Base-by-base conservation (phyloP, 257 asterid species). In the Nicotiana sylvestris region DNA sequence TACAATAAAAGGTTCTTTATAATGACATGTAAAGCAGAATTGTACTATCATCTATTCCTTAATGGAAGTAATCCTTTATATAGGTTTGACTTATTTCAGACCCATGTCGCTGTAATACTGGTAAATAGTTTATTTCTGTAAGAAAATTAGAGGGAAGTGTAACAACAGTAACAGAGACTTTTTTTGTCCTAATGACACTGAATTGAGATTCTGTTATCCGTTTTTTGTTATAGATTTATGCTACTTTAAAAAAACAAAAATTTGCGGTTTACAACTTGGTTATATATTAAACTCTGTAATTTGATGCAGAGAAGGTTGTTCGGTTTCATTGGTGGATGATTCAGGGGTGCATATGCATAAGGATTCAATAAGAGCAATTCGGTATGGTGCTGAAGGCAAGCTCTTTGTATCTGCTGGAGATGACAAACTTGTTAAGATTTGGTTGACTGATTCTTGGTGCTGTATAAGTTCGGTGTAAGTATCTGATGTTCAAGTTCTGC, bases 401-500 rank as follows among this genome's bases (percentile, higher is more conserved):
- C 88, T 93, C 29, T 90, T 94, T 85, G 96, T 89, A 25, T 93
- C 99, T 11, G 98, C 96, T 53, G 98, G 99, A 56, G 99, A 94
- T 84, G 99, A 94, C 83, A 96, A 96, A 89, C 91, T 92, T 32
- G 97, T 94, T 51, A 94, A 93, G 87, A 83, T 96, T 76, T 94
- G 97, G 99, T 87, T 85, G 57, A 88, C 98, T 82, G 84, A 85
- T 82, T 80, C 93, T 15, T 96, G 99, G 98, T 92, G 82, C 32
- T 96, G 99, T 85, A 82, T 89, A 62, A 84, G 82, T 81, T 87
- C 95, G 0, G 91, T 91, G 99, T 96, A 90, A 91, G 98, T 88
- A 30, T 76, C 64, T 60, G 18, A 65, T 66, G 74, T 17, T 8
- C 69, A 4, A 33, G 76, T 39, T 79, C 39, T 21, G 46, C 30